These are phyloP conservation scores for Mycena metata DNA, from an alignment of 768 basidiomycete species.

Conservation along the genomic window DNA sequence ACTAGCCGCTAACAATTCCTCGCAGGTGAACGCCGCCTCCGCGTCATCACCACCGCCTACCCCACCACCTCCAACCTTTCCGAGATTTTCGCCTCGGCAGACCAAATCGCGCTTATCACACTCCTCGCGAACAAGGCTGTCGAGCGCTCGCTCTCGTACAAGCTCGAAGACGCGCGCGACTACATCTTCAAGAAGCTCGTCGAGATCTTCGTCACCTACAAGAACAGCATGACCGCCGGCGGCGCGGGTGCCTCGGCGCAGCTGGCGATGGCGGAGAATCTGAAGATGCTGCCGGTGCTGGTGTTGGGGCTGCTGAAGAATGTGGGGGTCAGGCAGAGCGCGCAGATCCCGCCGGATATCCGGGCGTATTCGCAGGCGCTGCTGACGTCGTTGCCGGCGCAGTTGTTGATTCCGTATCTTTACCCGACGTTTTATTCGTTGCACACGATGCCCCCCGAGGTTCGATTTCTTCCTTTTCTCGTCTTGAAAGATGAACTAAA, in stretches of 20 bases:
- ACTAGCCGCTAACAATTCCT: not conserved
- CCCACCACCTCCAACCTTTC: slow-evolving; percentile 91
- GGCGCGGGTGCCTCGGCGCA: slow-evolving; percentile 96
- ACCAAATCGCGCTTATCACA: slow-evolving; percentile 89
- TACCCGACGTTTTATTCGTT: slow-evolving; percentile 96
- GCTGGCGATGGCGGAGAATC: slow-evolving; percentile 90
- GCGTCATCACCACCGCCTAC: slow-evolving; percentile 89
- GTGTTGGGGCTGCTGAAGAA: slow-evolving; percentile 94
- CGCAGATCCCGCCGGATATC: slow-evolving; percentile 97
- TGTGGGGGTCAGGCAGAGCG: slow-evolving; percentile 95
- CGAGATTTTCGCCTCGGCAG: slow-evolving; percentile 91
- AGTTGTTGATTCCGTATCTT: slow-evolving; percentile 92
- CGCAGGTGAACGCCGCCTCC: slow-evolving; percentile 85
- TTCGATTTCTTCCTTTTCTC: slow-evolving; percentile 46
- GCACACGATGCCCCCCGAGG: slow-evolving; percentile 96
- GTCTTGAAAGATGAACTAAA: slow-evolving; percentile 6
- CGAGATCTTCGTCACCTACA: slow-evolving; percentile 89
- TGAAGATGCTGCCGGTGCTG: slow-evolving; percentile 94
- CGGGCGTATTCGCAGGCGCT: slow-evolving; percentile 95
- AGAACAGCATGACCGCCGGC: slow-evolving; percentile 95
- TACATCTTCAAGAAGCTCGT: slow-evolving; percentile 86
- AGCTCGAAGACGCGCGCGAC: slow-evolving; percentile 91
- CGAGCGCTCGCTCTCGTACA: slow-evolving; percentile 86
- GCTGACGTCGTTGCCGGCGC: slow-evolving; percentile 90
- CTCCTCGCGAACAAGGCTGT: slow-evolving; percentile 94